Base-by-base conservation (phyloP, 1,284 basidiomycete species). In the Entoloma clypeatum region DNA sequence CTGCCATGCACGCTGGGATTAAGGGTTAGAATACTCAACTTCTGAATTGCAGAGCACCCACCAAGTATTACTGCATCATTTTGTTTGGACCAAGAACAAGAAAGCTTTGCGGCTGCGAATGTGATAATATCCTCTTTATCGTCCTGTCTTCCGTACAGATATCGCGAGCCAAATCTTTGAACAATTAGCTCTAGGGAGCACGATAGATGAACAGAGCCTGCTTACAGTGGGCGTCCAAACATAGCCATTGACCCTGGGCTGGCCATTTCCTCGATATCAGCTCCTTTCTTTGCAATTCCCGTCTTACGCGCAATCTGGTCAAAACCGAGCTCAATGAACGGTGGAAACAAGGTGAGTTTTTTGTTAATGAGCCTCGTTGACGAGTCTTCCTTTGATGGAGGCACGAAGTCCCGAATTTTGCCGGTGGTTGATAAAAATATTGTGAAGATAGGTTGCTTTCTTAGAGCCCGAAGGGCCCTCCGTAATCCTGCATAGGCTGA, bases 141-240 rank as follows among this genome's bases (percentile, higher is more conserved):
- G 25, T 23, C 11, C 13, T 42, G 7, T 11, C 39, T 23, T 3
- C 39, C 45, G 3, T 38, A 27, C 16, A 41, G 31, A 31, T 49
- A 55, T 8, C 43, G 44, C 3, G 48, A 32, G 7, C 40, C 45
- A 44, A 56, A 55, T 29, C 51, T 57, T 7, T 39, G n/a, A 39
- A 9, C 33, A 17, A 30, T 31, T 22, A 39, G 14, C 36, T 25
- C 29, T 14, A 27, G 19, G 19, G n/a, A n/a, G n/a, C 13, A 22
- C 8, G 33, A 36, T 9, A 16, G 32, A 24, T 21, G 29, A 10
- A 36, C 30, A 13, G 39, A 23, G 8, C 13, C 19, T 19, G 51
- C 58, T 14, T 42, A 61, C 59, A 61, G 38, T 17, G 59, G 57
- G 7, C 58, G 48, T 19, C 58, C 57, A n/a, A 55, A 45, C 31